A percentile compares a stretch with the other conserved stretches of the same genome.
These are phyloP conservation scores for Blastobotrys serpentis DNA, from an alignment of 1,139 yeast genomes.

Conservation along the genomic window DNA sequence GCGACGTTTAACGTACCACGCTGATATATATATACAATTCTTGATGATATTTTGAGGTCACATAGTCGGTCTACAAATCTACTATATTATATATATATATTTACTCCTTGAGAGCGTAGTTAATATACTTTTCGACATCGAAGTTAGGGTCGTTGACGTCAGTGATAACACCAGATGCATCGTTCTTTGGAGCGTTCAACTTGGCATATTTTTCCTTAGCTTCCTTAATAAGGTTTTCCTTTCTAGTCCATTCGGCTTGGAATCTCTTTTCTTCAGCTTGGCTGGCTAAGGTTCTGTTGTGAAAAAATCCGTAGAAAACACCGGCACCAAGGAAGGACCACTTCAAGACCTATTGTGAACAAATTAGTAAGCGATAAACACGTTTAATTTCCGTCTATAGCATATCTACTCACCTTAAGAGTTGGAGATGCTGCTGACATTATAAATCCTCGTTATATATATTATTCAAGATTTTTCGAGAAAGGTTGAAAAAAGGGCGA, in stretches of 20 bases:
- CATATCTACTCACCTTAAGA: conserved; percentile 32
- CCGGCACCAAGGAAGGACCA: conserved; percentile 92
- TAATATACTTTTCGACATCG: conserved; percentile 59
- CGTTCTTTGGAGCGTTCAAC: conserved; percentile 49
- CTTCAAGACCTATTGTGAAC: conserved; percentile 67
- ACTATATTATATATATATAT: conserved; percentile 6
- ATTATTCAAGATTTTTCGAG: conserved; percentile 8
- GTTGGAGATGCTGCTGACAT: conserved; percentile 30
- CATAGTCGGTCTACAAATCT: conserved; percentile 3
- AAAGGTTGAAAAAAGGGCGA: conserved; percentile 7
- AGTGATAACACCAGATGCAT: conserved; percentile 46
- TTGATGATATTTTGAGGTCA: no score
- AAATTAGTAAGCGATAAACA: conserved; percentile 7
- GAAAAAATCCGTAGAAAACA: conserved; percentile 83
- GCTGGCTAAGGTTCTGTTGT: conserved; percentile 67
- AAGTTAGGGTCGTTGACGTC: conserved; percentile 89
- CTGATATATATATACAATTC: no score
- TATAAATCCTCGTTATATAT: conserved; percentile 13
- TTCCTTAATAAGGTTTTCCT: conserved; percentile 75
- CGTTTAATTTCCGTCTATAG: neutral
- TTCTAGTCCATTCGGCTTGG: conserved; percentile 57
- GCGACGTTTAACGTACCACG: no score
- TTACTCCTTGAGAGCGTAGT: conserved; percentile 34
- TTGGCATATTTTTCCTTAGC: conserved; percentile 86
- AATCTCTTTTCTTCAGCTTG: conserved; percentile 60